Conservation (phyloP, 371 early-diverging fungal species). For the Mortierella sp. region DNA sequence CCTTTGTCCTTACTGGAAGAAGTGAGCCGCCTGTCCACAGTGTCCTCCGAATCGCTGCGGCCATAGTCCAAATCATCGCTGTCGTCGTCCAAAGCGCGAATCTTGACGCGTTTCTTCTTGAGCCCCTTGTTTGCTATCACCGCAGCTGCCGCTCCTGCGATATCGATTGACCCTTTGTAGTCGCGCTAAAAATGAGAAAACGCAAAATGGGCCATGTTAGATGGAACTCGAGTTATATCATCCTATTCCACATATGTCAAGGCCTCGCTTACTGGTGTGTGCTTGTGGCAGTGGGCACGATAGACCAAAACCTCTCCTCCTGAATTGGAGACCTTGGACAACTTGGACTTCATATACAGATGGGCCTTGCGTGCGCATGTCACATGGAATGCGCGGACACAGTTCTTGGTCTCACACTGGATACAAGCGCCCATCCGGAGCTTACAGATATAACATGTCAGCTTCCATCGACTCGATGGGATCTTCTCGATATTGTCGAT, state of each 20-base stretch:
- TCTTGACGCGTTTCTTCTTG: slow-evolving; percentile 39
- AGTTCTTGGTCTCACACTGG: slow-evolving; percentile 92
- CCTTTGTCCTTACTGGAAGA: slow-evolving; percentile 27
- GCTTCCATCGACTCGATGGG: slow-evolving; percentile 90
- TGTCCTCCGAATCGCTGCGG: slow-evolving; percentile 34
- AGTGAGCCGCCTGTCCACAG: slow-evolving; percentile 10
- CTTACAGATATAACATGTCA: slow-evolving; percentile 92
- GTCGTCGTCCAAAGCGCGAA: slow-evolving; percentile 59
- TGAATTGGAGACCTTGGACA: slow-evolving; percentile 70
- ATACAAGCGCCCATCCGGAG: slow-evolving; percentile 92
- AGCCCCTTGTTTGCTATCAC: slow-evolving; percentile 40
- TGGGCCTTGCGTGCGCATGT: slow-evolving; percentile 93
- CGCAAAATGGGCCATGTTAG: background rate
- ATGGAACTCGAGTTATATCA: too few species aligned
- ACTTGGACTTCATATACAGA: slow-evolving; percentile 82
- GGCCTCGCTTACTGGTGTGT: slow-evolving; percentile 75
- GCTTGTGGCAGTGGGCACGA: slow-evolving; percentile 86
- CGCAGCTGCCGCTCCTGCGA: slow-evolving; percentile 49
- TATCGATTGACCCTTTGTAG: slow-evolving; percentile 37
- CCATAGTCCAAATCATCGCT: slow-evolving; percentile 60
- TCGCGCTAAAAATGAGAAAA: slow-evolving; percentile 28
- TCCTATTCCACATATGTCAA: too few species aligned
- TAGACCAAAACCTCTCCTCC: slow-evolving; percentile 69
- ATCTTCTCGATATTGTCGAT: slow-evolving; percentile 92
- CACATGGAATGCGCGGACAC: slow-evolving; percentile 94